Percentiles rank a stretch among this genome's conserved stretches.
Conservation (phyloP, 345 rosid species). For the Eucalyptus regnans region DNA sequence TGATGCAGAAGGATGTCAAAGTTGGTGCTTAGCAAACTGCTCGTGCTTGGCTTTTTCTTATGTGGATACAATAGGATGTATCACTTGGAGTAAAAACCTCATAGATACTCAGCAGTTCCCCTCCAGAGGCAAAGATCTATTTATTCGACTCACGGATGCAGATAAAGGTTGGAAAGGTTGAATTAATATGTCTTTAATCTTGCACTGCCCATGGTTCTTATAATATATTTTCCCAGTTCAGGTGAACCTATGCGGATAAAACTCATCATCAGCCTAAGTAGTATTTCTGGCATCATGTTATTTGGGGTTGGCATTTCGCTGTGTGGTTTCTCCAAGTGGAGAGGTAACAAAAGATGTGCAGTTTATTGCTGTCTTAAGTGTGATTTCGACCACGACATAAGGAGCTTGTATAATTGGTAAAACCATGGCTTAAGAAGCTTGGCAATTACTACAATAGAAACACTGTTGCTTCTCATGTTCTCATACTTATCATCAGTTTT, state of each 20-base stretch:
- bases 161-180: neutral
- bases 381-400: no score
- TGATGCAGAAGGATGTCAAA: neutral
- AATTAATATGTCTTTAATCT: neutral
- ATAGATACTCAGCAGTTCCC: neutral
- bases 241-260: neutral
- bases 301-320: neutral
- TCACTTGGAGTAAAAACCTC: neutral
- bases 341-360: no score
- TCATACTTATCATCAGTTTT: no score
- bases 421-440: no score
- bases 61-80: neutral
- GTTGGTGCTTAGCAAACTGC: conserved; percentile 7
- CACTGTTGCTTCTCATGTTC: no score
- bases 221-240: no score
- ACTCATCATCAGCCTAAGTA: neutral
- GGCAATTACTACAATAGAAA: no score
- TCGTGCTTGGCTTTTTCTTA: neutral
- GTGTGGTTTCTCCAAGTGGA: neutral
- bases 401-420: no score
- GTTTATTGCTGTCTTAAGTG: no score
- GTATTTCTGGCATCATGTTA: neutral
- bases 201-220: no score
- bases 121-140: neutral
- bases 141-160: neutral